Evolutionary conservation across 2,329 filamentous ascomycete species (phyloP).

Genomic region (Colletotrichum destructivum): DNA sequence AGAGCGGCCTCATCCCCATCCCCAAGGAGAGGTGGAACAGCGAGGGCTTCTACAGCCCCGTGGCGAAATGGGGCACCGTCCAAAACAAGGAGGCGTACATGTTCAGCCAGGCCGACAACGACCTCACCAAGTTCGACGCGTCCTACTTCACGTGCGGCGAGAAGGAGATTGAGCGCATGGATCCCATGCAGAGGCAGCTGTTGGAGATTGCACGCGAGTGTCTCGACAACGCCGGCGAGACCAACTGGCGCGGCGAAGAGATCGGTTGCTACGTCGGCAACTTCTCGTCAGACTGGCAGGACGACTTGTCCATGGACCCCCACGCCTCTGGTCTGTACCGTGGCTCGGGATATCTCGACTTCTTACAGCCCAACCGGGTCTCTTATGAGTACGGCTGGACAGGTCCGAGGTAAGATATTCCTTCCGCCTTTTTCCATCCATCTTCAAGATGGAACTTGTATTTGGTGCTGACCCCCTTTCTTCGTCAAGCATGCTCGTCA

Average conservation of each 20-base stretch:
- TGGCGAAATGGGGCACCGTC: neutral
- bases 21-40: neutral
- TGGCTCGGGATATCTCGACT: neutral
- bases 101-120: conserved; percentile 39
- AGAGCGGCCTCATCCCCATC: neutral
- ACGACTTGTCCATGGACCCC: conserved; percentile 31
- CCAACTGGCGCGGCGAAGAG: conserved; percentile 15
- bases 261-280: neutral
- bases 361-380: neutral
- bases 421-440: no score
- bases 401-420: neutral
- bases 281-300: conserved; percentile 14
- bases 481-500: neutral
- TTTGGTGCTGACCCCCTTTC: no score
- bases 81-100: neutral
- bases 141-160: conserved; percentile 51
- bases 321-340: neutral
- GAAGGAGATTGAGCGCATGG: conserved; percentile 48
- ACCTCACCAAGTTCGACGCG: conserved; percentile 49
- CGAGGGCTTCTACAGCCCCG: neutral
- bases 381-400: neutral
- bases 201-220: conserved; percentile 50
- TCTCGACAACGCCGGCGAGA: conserved; percentile 50
- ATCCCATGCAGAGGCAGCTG: conserved; percentile 50
- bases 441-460: no score